Evolutionary conservation across 2,329 filamentous ascomycete genomes (phyloP).

Genomic region (Lasiodiplodia sp.): DNA sequence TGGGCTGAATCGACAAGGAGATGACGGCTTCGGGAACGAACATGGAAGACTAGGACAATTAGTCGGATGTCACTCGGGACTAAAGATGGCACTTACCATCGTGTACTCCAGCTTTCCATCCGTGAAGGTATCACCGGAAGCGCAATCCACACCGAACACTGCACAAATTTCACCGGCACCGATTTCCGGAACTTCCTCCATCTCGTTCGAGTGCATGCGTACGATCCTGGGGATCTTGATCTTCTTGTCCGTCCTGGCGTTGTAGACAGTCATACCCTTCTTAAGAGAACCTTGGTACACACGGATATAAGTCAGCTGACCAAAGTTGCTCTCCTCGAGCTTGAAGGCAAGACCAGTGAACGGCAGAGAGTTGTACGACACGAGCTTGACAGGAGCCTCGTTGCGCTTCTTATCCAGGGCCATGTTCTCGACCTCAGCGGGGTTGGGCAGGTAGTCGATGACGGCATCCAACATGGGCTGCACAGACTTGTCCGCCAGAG

Average conservation of each 20-base stretch:
- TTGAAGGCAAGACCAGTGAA: slow-evolving; percentile 98
- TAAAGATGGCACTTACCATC: slow-evolving; percentile 63
- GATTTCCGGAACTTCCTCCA: slow-evolving; percentile 94
- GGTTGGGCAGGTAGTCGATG: slow-evolving; percentile 94
- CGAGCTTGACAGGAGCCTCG: slow-evolving; percentile 83
- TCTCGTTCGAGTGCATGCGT: slow-evolving; percentile 99
- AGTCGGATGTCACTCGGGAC: neutral
- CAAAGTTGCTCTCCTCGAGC: slow-evolving; percentile 98
- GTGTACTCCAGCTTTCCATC: slow-evolving; percentile 91
- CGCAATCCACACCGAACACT: slow-evolving; percentile 97
- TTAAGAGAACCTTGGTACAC: slow-evolving; percentile 93
- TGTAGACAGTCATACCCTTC: slow-evolving; percentile 91
- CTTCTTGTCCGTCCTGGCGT: slow-evolving; percentile 93
- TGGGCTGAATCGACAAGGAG: slow-evolving; percentile 95
- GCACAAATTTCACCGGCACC: slow-evolving; percentile 98
- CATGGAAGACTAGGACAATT: slow-evolving; percentile 73
- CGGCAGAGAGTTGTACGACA: slow-evolving; percentile 91
- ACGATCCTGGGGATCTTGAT: slow-evolving; percentile 97
- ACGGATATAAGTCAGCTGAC: slow-evolving; percentile 96
- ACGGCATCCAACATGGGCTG: slow-evolving; percentile 98
- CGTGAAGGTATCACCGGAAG: slow-evolving; percentile 97
- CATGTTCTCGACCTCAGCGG: slow-evolving; percentile 84
- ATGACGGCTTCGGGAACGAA: slow-evolving; percentile 98
- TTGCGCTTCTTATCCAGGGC: slow-evolving; percentile 82
- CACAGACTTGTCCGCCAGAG: slow-evolving; percentile 90